Percentiles rank a stretch among this genome's conserved stretches.
Conservation (phyloP, 108 stramenopile genomes). For the Nitzschia putrida region DNA sequence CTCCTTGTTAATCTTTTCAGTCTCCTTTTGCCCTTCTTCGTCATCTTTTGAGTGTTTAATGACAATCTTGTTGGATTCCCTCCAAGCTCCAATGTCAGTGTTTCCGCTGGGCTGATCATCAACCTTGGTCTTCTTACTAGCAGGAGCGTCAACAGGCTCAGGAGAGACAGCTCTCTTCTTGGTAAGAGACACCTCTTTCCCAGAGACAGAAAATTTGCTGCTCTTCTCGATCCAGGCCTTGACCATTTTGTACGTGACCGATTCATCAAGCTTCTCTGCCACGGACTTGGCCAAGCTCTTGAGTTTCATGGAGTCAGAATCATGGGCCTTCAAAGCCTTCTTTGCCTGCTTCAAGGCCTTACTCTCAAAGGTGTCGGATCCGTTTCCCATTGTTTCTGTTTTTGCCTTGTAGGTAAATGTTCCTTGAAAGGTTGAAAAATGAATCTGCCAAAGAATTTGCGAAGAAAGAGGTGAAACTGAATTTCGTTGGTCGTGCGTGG, state of each 20-base stretch:
- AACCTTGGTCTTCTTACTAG: slow-evolving; percentile 51
- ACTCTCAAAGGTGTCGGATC: slow-evolving; percentile 8
- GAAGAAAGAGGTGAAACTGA: background rate
- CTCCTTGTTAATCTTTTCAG: slow-evolving; percentile 40
- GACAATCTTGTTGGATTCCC: slow-evolving; percentile 84
- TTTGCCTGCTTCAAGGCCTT: slow-evolving; percentile 70
- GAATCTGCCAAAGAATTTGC: slow-evolving; percentile 4
- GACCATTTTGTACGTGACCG: slow-evolving; percentile 46
- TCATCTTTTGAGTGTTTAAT: slow-evolving; percentile 63
- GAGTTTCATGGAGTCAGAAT: slow-evolving; percentile 68
- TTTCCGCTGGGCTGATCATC: slow-evolving; percentile 24
- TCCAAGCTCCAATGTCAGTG: slow-evolving; percentile 58
- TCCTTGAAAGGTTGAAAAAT: background rate
- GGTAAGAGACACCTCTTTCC: slow-evolving; percentile 51
- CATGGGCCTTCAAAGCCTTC: slow-evolving; percentile 70
- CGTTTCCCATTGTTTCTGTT: slow-evolving; percentile 1
- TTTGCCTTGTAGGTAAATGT: background rate
- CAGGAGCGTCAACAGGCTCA: background rate
- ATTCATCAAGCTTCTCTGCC: slow-evolving; percentile 50
- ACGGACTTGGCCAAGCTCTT: slow-evolving; percentile 66
- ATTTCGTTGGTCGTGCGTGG: too few species aligned
- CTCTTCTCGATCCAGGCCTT: slow-evolving; percentile 59
- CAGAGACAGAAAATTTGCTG: slow-evolving; percentile 64
- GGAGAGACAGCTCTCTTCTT: slow-evolving; percentile 33
- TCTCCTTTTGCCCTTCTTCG: slow-evolving; percentile 52